Evolutionary conservation across 495 filamentous ascomycete genomes (phyloP).

Genomic region (Talaromyces nanjingensis): DNA sequence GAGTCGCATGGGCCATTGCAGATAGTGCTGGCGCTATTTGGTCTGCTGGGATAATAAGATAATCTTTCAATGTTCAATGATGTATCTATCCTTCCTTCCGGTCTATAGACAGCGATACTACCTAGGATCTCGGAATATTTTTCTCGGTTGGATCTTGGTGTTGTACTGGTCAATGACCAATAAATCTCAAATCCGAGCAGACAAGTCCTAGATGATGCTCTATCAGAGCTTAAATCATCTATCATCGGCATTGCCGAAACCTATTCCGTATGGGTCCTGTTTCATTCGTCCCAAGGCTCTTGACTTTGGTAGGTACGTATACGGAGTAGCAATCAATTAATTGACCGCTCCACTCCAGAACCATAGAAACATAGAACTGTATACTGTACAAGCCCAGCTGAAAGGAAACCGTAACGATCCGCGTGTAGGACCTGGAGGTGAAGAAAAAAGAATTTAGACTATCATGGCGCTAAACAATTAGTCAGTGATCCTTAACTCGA

Average conservation of each 20-base stretch:
- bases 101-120: background rate
- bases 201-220: background rate
- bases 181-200: background rate
- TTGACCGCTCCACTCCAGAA: background rate
- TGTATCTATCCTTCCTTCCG: background rate
- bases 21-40: background rate
- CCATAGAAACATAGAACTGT: background rate
- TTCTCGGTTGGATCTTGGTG: background rate
- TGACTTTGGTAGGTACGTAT: background rate
- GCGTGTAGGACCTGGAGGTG: background rate
- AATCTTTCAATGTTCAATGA: background rate
- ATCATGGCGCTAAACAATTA: background rate
- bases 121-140: background rate
- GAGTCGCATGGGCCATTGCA: background rate
- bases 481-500: background rate
- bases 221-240: background rate
- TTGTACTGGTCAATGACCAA: background rate
- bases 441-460: background rate
- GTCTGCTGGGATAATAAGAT: background rate
- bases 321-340: background rate
- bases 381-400: background rate
- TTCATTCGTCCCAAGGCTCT: background rate
- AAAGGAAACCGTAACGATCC: background rate
- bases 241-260: background rate
- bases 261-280: background rate